Evolutionary conservation across 805 yeast species (phyloP).

Genomic region (Metschnikowia corniflorae): DNA sequence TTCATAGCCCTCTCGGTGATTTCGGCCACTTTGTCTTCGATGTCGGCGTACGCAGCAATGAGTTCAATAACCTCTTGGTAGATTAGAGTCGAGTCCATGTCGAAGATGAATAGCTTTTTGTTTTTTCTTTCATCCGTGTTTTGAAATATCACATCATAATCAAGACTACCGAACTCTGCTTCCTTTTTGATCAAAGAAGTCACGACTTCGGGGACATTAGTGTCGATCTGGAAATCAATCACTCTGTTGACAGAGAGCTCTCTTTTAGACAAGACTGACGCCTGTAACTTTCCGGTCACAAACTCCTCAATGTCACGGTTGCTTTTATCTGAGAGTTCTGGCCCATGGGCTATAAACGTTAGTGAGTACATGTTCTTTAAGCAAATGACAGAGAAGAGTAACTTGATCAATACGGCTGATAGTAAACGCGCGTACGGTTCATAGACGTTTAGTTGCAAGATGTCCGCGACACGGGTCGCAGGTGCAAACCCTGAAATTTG

Average conservation of each 20-base stretch:
- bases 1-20: conserved; percentile 96
- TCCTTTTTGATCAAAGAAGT: conserved; percentile 10
- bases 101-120: conserved; percentile 76
- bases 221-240: conserved; percentile 17
- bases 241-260: conserved; percentile 18
- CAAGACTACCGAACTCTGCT: conserved; percentile 3
- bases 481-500: too few species aligned
- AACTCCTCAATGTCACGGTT: conserved; percentile 10
- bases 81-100: conserved; percentile 96
- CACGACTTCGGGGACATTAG: conserved; percentile 15
- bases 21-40: conserved; percentile 79
- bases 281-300: conserved; percentile 10
- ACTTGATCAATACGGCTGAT: too few species aligned
- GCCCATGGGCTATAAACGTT: conserved; percentile 18
- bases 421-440: too few species aligned
- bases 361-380: conserved; percentile 12
- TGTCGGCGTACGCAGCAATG: conserved; percentile 91
- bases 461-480: too few species aligned
- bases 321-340: conserved; percentile 9
- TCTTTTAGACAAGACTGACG: conserved; percentile 11
- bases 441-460: too few species aligned
- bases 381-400: neutral
- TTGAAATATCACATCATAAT: conserved; percentile 36
- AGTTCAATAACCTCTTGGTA: conserved; percentile 95
- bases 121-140: conserved; percentile 19